phyloP scores from a whole-genome alignment of 139 green algal species.

The Chlamydomonas schloesseri region DNA sequence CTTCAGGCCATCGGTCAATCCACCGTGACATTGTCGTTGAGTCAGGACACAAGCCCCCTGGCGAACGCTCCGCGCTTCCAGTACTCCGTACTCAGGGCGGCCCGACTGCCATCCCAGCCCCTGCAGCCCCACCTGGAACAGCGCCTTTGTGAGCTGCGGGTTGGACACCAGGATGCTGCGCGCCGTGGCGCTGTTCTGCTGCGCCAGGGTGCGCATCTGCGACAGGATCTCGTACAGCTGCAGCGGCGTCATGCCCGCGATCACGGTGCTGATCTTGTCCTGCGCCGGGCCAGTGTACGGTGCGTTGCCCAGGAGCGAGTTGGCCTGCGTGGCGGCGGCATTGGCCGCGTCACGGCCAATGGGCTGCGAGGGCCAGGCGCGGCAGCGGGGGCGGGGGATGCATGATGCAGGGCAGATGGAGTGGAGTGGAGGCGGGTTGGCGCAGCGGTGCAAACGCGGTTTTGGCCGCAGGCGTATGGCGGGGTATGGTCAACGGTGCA shows the following conservation, averaged over 20 bases:
- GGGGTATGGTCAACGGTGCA: too few species aligned
- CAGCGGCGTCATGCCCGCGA: constrained; percentile 62
- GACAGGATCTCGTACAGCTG: constrained; percentile 80
- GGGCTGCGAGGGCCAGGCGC: neutral
- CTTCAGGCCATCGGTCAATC: too few species aligned
- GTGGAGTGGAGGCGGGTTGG: too few species aligned
- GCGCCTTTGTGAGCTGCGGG: constrained; percentile 88
- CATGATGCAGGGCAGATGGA: too few species aligned
- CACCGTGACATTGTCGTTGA: too few species aligned
- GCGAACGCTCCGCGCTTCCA: too few species aligned
- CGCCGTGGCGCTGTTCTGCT: constrained; percentile 65
- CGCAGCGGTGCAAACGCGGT: too few species aligned
- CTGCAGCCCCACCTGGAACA: constrained; percentile 79
- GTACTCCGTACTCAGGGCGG: too few species aligned
- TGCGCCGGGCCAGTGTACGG: constrained; percentile 34
- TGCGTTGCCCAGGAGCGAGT: constrained; percentile 40
- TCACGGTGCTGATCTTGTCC: constrained; percentile 42
- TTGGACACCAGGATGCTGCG: constrained; percentile 84
- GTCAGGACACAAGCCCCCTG: too few species aligned
- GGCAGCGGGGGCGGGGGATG: neutral
- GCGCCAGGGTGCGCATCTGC: constrained; percentile 68
- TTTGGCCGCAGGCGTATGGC: too few species aligned
- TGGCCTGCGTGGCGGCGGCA: constrained; percentile 9
- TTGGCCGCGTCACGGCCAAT: constrained; percentile 24
- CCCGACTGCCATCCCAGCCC: too few species aligned